Conservation (phyloP, 2,329 filamentous ascomycete species). For the Aspergillus felis region DNA sequence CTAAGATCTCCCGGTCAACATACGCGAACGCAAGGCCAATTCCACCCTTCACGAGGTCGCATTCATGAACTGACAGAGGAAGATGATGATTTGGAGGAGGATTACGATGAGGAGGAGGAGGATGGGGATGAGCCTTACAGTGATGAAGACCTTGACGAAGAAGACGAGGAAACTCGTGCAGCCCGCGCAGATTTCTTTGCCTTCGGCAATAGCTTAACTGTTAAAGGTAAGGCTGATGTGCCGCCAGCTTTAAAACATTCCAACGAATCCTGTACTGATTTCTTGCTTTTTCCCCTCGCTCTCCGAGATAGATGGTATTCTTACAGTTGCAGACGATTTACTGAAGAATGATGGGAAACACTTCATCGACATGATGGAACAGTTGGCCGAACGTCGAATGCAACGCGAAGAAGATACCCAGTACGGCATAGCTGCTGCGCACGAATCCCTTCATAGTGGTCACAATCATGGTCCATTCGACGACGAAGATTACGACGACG, state of each 20-base stretch:
- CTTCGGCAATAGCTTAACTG: constrained; percentile 94
- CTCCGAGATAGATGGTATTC: constrained; percentile 68
- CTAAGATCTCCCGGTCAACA: constrained; percentile 53
- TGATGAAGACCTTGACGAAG: constrained; percentile 60
- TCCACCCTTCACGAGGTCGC: constrained; percentile 70
- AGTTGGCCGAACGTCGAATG: constrained; percentile 95
- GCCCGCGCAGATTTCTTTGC: constrained; percentile 80
- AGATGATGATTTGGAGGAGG: constrained; percentile 51
- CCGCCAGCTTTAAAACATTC: constrained; percentile 2
- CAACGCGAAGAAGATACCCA: constrained; percentile 89
- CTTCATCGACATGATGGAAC: constrained; percentile 99
- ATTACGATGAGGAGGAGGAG: constrained; percentile 64
- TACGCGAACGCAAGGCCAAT: constrained; percentile 52
- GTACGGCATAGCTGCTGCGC: constrained; percentile 57
- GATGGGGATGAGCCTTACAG: constrained; percentile 63
- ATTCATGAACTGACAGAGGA: constrained; percentile 60
- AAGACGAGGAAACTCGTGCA: constrained; percentile 62
- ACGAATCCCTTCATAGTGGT: constrained; percentile 60
- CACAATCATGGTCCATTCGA: constrained; percentile 76
- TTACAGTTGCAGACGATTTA: constrained; percentile 96
- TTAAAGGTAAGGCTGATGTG: constrained; percentile 61
- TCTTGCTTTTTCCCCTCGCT: constrained; percentile 43
- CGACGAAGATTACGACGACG: constrained; percentile 68
- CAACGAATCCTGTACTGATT: constrained; percentile 27
- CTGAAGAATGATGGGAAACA: constrained; percentile 99